A percentile compares a stretch with the other conserved stretches of the same genome.
These are phyloP conservation scores for Phoma sp. DNA, from an alignment of 2,329 filamentous ascomycete genomes.

Conservation along the genomic window DNA sequence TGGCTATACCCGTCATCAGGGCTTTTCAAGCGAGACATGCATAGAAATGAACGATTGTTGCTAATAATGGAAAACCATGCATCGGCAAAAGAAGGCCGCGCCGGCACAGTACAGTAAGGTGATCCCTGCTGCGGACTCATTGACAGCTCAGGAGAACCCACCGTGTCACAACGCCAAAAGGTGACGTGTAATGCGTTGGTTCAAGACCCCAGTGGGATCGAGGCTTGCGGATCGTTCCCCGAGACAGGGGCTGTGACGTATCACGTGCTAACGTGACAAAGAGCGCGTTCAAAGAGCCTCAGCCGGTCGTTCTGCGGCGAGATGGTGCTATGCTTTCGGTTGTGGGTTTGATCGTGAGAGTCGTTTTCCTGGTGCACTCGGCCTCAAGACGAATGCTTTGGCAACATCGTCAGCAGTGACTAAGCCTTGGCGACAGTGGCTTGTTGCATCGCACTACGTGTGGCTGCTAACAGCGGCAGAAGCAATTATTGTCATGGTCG, in stretches of 20 bases:
- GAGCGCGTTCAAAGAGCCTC: neutral
- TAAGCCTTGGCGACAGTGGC: constrained; percentile 1
- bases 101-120: neutral
- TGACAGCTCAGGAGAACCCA: neutral
- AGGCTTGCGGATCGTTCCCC: neutral
- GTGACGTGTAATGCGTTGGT: neutral
- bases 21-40: neutral
- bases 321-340: constrained; percentile 7
- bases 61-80: neutral
- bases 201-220: neutral
- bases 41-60: neutral
- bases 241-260: neutral
- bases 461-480: constrained; percentile 3
- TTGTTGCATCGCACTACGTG: neutral
- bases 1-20: constrained; percentile 15
- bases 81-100: neutral
- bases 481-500: constrained; percentile 1
- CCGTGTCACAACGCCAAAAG: neutral
- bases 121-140: neutral
- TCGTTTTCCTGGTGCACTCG: neutral
- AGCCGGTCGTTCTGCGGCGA: constrained; percentile 10
- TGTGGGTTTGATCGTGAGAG: neutral
- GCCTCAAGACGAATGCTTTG: neutral
- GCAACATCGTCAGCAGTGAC: neutral
- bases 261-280: constrained; percentile 12